Percentiles rank a stretch among this genome's conserved stretches.
Conservation (phyloP, 805 yeast species). For the Priceomyces medius region DNA sequence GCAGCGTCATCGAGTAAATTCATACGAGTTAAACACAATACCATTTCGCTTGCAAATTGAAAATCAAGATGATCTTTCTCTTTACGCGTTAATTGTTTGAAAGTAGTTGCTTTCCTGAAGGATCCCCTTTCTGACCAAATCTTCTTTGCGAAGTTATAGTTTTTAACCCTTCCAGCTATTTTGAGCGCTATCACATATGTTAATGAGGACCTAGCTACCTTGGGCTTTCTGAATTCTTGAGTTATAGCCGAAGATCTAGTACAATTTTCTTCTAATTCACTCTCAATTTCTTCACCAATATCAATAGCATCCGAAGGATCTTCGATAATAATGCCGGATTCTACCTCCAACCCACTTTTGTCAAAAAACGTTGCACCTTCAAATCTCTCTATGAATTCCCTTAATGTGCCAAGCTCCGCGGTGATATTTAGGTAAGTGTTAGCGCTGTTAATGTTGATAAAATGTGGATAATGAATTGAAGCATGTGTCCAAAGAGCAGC, state of each 20-base stretch:
- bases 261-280: constrained; percentile 3
- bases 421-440: constrained; percentile 55
- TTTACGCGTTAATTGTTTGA: constrained; percentile 37
- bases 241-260: background rate
- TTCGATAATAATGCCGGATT: constrained; percentile 16
- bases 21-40: constrained; percentile 53
- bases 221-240: background rate
- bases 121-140: constrained; percentile 80
- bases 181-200: constrained; percentile 61
- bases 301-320: constrained; percentile 11
- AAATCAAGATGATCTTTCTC: constrained; percentile 53
- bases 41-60: constrained; percentile 72
- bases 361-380: constrained; percentile 29
- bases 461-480: constrained; percentile 41
- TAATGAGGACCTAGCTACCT: constrained; percentile 35
- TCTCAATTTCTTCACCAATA: constrained; percentile 6
- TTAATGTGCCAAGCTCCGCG: constrained; percentile 29
- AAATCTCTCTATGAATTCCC: constrained; percentile 35
- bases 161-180: constrained; percentile 60
- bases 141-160: constrained; percentile 56
- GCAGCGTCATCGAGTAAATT: constrained; percentile 67
- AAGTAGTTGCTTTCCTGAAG: constrained; percentile 56
- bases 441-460: constrained; percentile 42
- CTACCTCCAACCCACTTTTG: constrained; percentile 17
- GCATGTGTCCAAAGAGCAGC: constrained; percentile 70